phyloP scores from a whole-genome alignment of 1,284 basidiomycete genomes.

The Melampsora occidentalis region DNA sequence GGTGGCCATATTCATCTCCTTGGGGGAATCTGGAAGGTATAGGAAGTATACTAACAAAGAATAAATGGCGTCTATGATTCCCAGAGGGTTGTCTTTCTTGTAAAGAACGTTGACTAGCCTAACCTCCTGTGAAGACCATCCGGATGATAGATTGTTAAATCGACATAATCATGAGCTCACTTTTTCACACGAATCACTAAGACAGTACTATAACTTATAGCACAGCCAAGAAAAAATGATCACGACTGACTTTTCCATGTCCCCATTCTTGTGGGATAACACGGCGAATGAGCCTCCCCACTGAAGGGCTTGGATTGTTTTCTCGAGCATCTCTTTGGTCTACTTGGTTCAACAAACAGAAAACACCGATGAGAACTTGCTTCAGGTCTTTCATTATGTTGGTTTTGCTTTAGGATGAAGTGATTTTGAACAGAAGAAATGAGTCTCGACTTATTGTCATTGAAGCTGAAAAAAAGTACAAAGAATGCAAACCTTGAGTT shows the following conservation, averaged over 20 bases:
- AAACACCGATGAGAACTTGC: too few species aligned
- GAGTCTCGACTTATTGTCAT: too few species aligned
- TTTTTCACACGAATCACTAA: background rate
- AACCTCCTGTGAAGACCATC: slow-evolving; percentile 6
- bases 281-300: slow-evolving; percentile 3
- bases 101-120: background rate
- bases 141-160: background rate
- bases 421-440: too few species aligned
- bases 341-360: too few species aligned
- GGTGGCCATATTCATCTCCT: background rate
- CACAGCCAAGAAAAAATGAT: too few species aligned
- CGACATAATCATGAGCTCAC: background rate
- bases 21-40: background rate
- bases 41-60: slow-evolving; percentile 12
- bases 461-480: too few species aligned
- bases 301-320: too few species aligned
- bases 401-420: too few species aligned
- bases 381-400: too few species aligned
- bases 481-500: too few species aligned
- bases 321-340: too few species aligned
- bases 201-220: background rate
- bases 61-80: slow-evolving; percentile 17
- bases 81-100: slow-evolving; percentile 16
- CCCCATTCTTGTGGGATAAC: slow-evolving; percentile 40
- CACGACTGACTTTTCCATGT: slow-evolving; percentile 3